Evolutionary conservation across 331 rosid genomes (phyloP), one percentile per base, ranked within the genome.

Genomic region (Prunus yedoensis): DNA sequence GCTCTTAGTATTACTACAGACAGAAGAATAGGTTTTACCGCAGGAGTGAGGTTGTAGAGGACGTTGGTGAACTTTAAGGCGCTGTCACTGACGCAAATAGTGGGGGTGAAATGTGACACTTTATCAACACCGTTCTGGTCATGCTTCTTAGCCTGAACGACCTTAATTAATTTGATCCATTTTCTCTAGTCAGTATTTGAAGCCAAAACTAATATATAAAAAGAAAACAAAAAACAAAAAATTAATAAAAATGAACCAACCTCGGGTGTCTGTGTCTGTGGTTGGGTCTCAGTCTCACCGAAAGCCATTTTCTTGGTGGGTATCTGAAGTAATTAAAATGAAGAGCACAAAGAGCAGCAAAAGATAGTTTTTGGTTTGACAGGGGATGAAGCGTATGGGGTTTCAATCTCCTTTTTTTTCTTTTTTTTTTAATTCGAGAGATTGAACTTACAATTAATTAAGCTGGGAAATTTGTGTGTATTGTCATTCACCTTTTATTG

Each of bases 1-100:
- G 0, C 43, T 38, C 43, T 38, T 38, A 38, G 43, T 38, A 38
- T 5, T 38, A 38, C 43, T 38, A 6, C 43, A 38, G 9, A 38
- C 2, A 6, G 9, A 38, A 38, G 43, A 38, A 38, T 6, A 38
- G 43, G 43, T 38, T 16, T 64, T 81, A 94, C 98, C 97, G 92
- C 95, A 5, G 99, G 97, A 45, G 96, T 89, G 74, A 94, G 96
- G 46, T 94, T 94, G 84, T 92, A 92, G 81, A 94, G 96, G 59
- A 94, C 83, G 74, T 91, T 96, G 0, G 99, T 91, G 82, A 94
- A 94, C 78, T 94, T 94, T 77, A 94, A 58, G 8, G 96, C 60
- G 63, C 99, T 94, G 82, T 94, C 99, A 8, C 97, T 94, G 52
- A 85, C 87, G 78, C 66, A 82, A 74, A 94, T 87, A 50, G 95